phyloP scores from a whole-genome alignment of 1,284 basidiomycete genomes.

The Malassezia japonica region DNA sequence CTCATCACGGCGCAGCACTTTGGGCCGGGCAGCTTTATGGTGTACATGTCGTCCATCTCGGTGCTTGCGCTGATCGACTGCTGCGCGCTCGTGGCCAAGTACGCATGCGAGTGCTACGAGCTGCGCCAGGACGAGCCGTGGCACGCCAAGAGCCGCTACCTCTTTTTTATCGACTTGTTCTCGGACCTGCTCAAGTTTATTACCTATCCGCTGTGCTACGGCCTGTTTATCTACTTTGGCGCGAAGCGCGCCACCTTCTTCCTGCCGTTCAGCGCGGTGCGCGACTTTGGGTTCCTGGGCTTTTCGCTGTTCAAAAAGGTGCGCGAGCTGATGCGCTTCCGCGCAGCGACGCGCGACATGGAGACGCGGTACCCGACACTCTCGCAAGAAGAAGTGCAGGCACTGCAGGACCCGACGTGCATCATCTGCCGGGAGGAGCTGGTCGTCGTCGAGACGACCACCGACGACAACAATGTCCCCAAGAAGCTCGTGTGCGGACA shows the following conservation, averaged over 20 bases:
- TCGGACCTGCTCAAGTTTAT: conserved; percentile 83
- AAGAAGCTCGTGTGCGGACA: conserved; percentile 94
- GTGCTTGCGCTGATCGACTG: conserved; percentile 55
- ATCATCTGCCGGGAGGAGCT: conserved; percentile 99
- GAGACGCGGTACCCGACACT: conserved; percentile 89
- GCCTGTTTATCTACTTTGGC: conserved; percentile 81
- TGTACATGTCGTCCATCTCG: conserved; percentile 58
- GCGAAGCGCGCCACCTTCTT: neutral
- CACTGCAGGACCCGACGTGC: conserved; percentile 78
- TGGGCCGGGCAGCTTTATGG: conserved; percentile 58
- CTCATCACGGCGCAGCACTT: conserved; percentile 26
- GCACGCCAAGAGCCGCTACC: conserved; percentile 96
- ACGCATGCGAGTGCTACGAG: conserved; percentile 73
- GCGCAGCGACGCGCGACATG: conserved; percentile 91
- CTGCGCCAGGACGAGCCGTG: conserved; percentile 54
- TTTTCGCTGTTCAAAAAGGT: conserved; percentile 79
- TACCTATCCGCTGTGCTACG: conserved; percentile 77
- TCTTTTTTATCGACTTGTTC: conserved; percentile 81
- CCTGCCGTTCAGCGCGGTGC: conserved; percentile 73
- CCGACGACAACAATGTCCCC: conserved; percentile 51
- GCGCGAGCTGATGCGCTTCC: conserved; percentile 77
- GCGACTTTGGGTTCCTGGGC: conserved; percentile 84
- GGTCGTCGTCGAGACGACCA: conserved; percentile 40
- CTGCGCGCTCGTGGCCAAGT: conserved; percentile 70
- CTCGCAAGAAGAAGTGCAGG: conserved; percentile 67